Base-by-base conservation (phyloP, 2,329 filamentous ascomycete species). In the Phoma herbarum region DNA sequence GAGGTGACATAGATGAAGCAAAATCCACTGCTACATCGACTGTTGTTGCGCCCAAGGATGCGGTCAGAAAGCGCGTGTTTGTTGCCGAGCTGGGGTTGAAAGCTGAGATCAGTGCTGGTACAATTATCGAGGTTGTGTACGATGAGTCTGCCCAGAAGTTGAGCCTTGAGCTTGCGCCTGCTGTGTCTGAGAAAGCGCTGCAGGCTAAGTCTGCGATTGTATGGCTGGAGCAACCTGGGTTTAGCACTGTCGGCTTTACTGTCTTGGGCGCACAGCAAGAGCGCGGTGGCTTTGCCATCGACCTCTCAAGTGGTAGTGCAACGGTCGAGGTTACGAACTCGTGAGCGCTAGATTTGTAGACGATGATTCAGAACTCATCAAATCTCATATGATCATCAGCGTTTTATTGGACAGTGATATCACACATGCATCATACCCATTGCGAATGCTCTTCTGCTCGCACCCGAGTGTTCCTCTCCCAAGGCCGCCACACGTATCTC, bases 61-160 rank as follows among this genome's bases (percentile, higher is more conserved):
- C 82, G 0, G 80, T 84, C 3, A 75, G 79, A n/a, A 75, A 77
- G 35, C 77, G 78, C 26, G 74, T 85, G 1, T 86, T 83, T 48
- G 74, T 86, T 9, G 83, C 80, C 0, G 77, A 80, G 0, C 29
- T 84, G 26, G 80, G 80, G 0, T 45, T 84, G 8, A 70, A 68
- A 44, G 57, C 61, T 35, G 68, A 71, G 35, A 58, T 70, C 23
- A 68, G 64, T 49, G 66, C 67, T 31, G 67, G 65, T 7, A 63
- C 57, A 14, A 62, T 71, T 10, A 20, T 60, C 20, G 62, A 61
- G 37, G 61, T 70, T 4, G 55, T 60, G 0, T 63, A 55, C 41
- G 58, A 63, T 14, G 59, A 54, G 33, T 28, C 14, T 4, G 42
- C 57, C 9, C 56, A 57, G 31, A 60, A 49, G n/a, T 52, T 66